A percentile compares a stretch with the other conserved stretches of the same genome.
These are phyloP conservation scores for Kazachstania bromeliacearum DNA, from an alignment of 805 yeast genomes.

Conservation along the genomic window DNA sequence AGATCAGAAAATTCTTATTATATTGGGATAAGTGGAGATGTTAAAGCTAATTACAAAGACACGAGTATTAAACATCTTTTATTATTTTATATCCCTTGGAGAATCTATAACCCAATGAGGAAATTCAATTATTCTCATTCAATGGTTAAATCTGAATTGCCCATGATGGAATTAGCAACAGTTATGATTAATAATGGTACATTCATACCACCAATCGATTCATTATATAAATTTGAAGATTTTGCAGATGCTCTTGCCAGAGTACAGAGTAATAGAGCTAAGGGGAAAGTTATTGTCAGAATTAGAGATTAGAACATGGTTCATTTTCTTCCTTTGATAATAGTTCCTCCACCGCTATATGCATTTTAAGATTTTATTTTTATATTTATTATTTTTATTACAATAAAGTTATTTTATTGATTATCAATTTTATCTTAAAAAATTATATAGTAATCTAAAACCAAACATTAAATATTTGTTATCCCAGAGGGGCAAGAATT, in stretches of 20 bases:
- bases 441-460: too few species aligned
- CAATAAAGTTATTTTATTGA: too few species aligned
- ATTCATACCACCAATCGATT: constrained; percentile 43
- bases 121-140: constrained; percentile 25
- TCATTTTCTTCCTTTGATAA: too few species aligned
- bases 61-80: constrained; percentile 6
- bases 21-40: constrained; percentile 50
- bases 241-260: constrained; percentile 42
- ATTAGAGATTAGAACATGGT: too few species aligned
- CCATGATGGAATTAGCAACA: constrained; percentile 15
- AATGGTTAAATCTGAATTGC: constrained; percentile 6
- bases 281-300: constrained; percentile 50
- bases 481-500: too few species aligned
- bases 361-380: too few species aligned
- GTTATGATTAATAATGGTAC: constrained; percentile 21
- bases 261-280: constrained; percentile 38
- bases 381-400: too few species aligned
- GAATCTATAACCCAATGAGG: constrained; percentile 18
- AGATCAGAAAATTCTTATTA: constrained; percentile 39
- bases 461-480: too few species aligned
- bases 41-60: constrained; percentile 24
- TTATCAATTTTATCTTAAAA: too few species aligned
- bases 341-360: too few species aligned
- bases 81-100: constrained; percentile 8
- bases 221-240: constrained; percentile 41